Evolutionary conservation across 257 asterid species (phyloP).

Genomic region (Solanum medicagineum): DNA sequence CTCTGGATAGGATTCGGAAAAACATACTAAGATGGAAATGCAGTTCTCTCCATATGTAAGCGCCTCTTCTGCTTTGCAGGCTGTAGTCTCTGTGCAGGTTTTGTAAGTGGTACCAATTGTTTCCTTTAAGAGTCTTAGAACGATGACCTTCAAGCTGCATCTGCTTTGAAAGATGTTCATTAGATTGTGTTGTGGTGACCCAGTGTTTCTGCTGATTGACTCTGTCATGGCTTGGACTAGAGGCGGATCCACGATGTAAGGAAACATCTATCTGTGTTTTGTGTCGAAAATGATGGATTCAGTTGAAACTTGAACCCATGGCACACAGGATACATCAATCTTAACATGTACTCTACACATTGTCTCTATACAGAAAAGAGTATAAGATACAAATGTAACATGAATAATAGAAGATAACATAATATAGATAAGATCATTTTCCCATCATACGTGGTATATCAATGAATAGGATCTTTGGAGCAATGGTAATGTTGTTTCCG

Average conservation of each 20-base stretch:
- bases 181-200: neutral
- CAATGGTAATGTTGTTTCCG: neutral
- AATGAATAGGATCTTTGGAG: neutral
- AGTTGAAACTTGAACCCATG: neutral
- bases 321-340: neutral
- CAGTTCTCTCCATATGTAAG: neutral
- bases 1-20: neutral
- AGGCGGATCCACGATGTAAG: neutral
- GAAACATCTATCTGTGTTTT: neutral
- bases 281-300: neutral
- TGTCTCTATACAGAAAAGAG: neutral
- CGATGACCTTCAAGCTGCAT: no score
- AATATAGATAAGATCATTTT: neutral
- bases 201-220: neutral
- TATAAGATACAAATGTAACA: neutral
- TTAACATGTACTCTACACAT: neutral
- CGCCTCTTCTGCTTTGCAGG: neutral
- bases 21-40: neutral
- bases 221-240: neutral
- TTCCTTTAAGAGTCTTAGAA: no score
- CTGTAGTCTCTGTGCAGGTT: neutral
- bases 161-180: neutral
- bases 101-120: neutral
- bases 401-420: neutral
- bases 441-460: neutral